Base-by-base conservation (phyloP, 2,329 filamentous ascomycete species). In the Colletotrichum nymphaeae region DNA sequence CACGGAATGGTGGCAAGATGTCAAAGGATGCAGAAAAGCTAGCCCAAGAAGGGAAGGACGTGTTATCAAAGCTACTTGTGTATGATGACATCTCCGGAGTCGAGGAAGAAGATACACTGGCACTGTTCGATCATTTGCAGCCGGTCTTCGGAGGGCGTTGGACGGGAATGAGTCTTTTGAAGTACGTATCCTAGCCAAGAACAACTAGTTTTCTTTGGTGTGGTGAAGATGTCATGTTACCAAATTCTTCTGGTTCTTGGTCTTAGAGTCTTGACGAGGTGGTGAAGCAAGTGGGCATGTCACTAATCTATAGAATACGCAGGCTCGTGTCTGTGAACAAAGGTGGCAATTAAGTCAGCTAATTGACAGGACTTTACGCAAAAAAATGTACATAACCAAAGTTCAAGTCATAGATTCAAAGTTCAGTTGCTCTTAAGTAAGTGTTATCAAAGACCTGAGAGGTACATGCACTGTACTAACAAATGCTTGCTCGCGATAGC, bases 71-170 rank as follows among this genome's bases (percentile, higher is more conserved):
- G n/a, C 28, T 72, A 16, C 64, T 72, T 5, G 63, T 63, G 16
- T 64, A 72, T 52, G 57, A 72, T n/a, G 63, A 53, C 16, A 72
- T 64, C 24, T 26, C 24, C 3, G 57, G 69, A 6, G 57, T 68
- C 19, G 46, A 37, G 52, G 58, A 72, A 19, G 63, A 72, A 42
- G 69, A 72, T 16, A 72, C 69, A 19, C 28, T 19, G 5, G 69
- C 69, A 16, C 35, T 72, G 19, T 72, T 63, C 32, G 64, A 68
- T 56, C 64, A 72, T 49, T 55, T 72, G 30, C 69, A 72, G 58
- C 69, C 64, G n/a, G 69, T 68, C 4, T 64, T 72, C 28, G 69
- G 69, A 5, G 64, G 64, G 16, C 37, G 69, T 28, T 64, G 56
- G 52, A 68, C 69, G 28, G 64, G 64, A n/a, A 32, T 63, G 30